A percentile compares a stretch with the other conserved stretches of the same genome.
Evolutionary conservation across 495 filamentous ascomycete species (phyloP).

Genomic region (Massariosphaeria phaeospora): DNA sequence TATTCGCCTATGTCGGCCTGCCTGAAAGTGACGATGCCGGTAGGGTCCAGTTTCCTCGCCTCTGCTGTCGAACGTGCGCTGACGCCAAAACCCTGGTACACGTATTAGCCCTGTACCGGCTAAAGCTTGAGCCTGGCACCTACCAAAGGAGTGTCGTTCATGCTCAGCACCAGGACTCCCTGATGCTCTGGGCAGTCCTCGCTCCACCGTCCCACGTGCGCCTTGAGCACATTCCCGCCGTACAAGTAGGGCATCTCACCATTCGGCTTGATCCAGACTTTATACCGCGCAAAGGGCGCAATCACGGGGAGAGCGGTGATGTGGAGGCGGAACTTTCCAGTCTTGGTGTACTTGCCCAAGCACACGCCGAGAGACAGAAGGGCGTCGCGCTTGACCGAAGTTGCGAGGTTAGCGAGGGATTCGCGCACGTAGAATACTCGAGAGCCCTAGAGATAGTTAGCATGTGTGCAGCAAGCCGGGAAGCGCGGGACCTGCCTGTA

Average conservation of each 20-base stretch:
- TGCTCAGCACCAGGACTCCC: conserved; percentile 68
- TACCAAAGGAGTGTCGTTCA: conserved; percentile 71
- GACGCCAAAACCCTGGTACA: conserved; percentile 66
- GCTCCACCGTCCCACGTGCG: conserved; percentile 81
- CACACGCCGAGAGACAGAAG: conserved; percentile 83
- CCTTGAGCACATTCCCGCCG: conserved; percentile 83
- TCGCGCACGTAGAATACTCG: conserved; percentile 88
- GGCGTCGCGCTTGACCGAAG: conserved; percentile 68
- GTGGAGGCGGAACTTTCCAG: conserved; percentile 79
- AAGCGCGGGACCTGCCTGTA: conserved; percentile 7
- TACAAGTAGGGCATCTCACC: conserved; percentile 95
- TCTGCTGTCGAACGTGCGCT: conserved; percentile 79
- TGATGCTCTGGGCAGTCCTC: conserved; percentile 82
- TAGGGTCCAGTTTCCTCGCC: conserved; percentile 76
- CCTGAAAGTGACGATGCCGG: conserved; percentile 75
- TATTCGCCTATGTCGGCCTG: conserved; percentile 92
- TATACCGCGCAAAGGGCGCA: conserved; percentile 81
- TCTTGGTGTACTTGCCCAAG: conserved; percentile 63
- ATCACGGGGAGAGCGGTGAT: conserved; percentile 82
- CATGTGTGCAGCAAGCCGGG: too few species aligned
- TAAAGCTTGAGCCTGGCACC: conserved; percentile 15
- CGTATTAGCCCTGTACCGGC: background rate
- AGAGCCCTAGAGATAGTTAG: conserved; percentile 22
- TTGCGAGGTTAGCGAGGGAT: conserved; percentile 85
- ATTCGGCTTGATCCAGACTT: conserved; percentile 92